Conservation (phyloP, 2,329 filamentous ascomycete species). For the Neurospora sp. region DNA sequence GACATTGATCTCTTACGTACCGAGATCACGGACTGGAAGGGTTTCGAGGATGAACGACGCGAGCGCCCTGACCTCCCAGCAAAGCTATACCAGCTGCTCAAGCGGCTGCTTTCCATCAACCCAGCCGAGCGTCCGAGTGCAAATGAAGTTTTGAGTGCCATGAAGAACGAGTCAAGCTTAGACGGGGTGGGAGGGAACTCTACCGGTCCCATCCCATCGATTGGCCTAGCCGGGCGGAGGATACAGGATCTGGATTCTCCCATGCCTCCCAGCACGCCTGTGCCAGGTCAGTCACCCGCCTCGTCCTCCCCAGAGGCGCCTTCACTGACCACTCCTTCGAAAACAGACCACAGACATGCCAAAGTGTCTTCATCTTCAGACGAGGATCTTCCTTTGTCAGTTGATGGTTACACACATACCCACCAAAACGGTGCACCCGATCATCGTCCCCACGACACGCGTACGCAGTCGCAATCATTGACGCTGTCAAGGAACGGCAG, state of each 20-base stretch:
- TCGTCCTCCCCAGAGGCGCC: conserved; percentile 5
- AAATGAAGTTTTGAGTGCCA: conserved; percentile 70
- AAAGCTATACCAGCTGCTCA: conserved; percentile 76
- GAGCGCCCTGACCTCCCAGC: conserved; percentile 74
- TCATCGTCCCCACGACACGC: conserved; percentile 20
- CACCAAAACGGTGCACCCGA: conserved; percentile 16
- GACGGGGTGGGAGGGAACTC: conserved; percentile 28
- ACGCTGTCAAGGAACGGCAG: conserved; percentile 23
- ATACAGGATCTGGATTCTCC: conserved; percentile 49
- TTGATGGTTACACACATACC: conserved; percentile 16
- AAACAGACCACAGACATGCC: conserved; percentile 25
- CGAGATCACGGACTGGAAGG: conserved; percentile 81
- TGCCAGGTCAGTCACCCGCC: conserved; percentile 28
- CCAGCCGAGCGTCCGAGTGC: conserved; percentile 72
- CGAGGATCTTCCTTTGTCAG: conserved; percentile 20
- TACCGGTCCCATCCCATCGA: conserved; percentile 26
- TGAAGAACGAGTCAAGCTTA: conserved; percentile 55
- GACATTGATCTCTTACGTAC: conserved; percentile 75
- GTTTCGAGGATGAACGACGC: conserved; percentile 68
- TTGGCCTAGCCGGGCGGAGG: conserved; percentile 33
- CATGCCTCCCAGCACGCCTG: conserved; percentile 36
- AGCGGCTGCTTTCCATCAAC: conserved; percentile 67
- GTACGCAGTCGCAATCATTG: conserved; percentile 25
- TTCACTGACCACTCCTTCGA: conserved; percentile 5
- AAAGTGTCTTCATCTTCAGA: conserved; percentile 23